phyloP scores from a whole-genome alignment of 75 land plant genomes.

The Gnetum montanum region DNA sequence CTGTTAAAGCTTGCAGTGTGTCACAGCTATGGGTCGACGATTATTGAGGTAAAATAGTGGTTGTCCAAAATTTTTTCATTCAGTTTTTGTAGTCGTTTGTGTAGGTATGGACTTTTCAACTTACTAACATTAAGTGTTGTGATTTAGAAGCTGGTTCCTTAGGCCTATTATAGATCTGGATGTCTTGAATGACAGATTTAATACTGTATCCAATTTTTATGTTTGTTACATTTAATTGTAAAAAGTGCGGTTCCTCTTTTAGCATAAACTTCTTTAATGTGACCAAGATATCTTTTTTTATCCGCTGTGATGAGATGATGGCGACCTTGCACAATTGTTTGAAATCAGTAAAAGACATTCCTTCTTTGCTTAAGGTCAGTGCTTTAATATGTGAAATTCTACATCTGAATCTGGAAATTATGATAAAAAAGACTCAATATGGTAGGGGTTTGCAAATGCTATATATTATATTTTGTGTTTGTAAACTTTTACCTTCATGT shows the following conservation, averaged over 20 bases:
- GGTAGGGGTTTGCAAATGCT: too few relatives aligned
- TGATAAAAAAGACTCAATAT: too few relatives aligned
- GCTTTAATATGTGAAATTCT: too few relatives aligned
- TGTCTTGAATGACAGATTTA: conserved; percentile 68
- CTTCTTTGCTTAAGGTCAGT: conserved; percentile 65
- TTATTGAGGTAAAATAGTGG: conserved; percentile 53
- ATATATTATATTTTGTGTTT: too few relatives aligned
- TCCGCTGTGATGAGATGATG: conserved; percentile 61
- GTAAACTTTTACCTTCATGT: too few relatives aligned
- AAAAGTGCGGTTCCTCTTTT: too few relatives aligned
- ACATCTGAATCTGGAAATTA: too few relatives aligned
- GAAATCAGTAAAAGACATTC: conserved; percentile 77
- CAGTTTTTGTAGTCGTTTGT: background rate
- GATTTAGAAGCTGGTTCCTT: conserved; percentile 91
- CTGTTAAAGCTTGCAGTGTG: conserved; percentile 51
- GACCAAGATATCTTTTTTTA: conserved; percentile 65
- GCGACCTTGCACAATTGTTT: conserved; percentile 53
- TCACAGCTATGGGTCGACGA: conserved; percentile 81
- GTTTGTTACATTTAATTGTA: background rate
- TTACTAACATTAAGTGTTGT: too few relatives aligned
- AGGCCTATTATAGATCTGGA: conserved; percentile 84
- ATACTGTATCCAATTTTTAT: conserved; percentile 67
- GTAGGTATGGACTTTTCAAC: too few relatives aligned
- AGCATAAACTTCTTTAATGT: conserved; percentile 12
- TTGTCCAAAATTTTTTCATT: background rate